Base-by-base conservation (phyloP, 169 alveolate genomes). In the Cystoisospora suis region DNA sequence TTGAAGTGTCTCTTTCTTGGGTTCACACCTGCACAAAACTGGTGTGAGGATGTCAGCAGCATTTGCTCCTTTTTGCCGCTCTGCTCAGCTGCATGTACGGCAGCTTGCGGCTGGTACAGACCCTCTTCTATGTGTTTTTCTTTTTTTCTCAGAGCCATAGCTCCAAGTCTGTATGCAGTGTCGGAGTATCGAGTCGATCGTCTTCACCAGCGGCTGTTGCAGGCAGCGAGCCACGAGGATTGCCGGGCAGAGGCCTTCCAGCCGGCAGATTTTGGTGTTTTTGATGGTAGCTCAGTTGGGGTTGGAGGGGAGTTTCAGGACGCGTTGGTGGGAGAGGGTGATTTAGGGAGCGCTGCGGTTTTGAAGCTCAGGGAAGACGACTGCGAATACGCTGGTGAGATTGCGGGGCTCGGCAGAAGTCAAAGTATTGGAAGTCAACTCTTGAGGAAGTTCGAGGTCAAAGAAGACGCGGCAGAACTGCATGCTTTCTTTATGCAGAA, bases 401-500 rank as follows among this genome's bases (percentile, higher is more conserved):
- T 27, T 34, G n/a, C 72, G 23, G 72, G 72, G 3, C 3, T 44
- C 9, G 40, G 77, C 36, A 65, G 77, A 20, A 23, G 45, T 36
- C 42, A 6, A 5, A 23, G 45, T 3, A 65, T 44, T 53, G 65
- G 65, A 9, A 15, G n/a, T 32, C 36, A 27, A 0, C 34, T 40
- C 40, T 53, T 72, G 42, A 46, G 42, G 56, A 46, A 27, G 36
- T 40, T 72, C 36, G 38, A n/a, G 32, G 32, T 72, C 83, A 4
- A 38, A 34, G 58, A 72, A 72, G 56, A 40, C 56, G 7, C 42
- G 38, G 83, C 9, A 6, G 83, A 38, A 27, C 83, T 72, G 83
- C 83, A 72, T n/a, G 83, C 83, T 17, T 40, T 72, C 83, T 72
- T 72, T 17, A 32, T 72, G 83, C 83, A 72, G 53, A 72, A 40